Evolutionary conservation across 2,329 filamentous ascomycete species (phyloP), one percentile per base, ranked within the genome.

Genomic region (Aplosporella prunicola): DNA sequence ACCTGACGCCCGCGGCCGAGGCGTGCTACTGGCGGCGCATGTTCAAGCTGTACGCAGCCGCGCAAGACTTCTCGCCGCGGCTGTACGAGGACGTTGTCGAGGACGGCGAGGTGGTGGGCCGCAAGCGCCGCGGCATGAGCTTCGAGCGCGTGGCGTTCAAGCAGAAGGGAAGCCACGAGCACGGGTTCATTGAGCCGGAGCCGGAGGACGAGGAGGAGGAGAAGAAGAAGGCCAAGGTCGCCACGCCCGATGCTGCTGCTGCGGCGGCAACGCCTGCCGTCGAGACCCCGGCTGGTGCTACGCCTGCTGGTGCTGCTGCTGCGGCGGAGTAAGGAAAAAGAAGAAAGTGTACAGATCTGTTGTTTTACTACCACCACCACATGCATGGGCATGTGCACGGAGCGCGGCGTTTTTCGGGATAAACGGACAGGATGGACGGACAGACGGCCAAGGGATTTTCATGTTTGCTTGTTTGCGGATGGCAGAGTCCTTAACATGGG

Each of bases 11-110:
- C 2, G 68, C 69, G 3, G 69, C 71, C 2, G 67, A 74, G 49
- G 62, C 65, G 3, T 75, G 70, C 43, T 74, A 74, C 44, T 74
- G 71, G 71, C 59, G 71, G 9, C 57, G 63, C 29, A 46, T 72
- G 41, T 54, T 71, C 15, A 45, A 52, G 17, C 49, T 43, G 1
- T 62, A 58, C 54, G 47, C 43, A 8, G 8, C 22, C n/a, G 22
- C n/a, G 8, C 22, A 24, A n/a, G 22, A 7, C 9, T 16, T 30
- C 27, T 8, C 8, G n/a, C n/a, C 27, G 5, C 8, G n/a, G 15
- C 13, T 13, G 10, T 10, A 13, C 13, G 22, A 24, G n/a, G 22
- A 24, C n/a, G 22, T 24, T n/a, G n/a, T 32, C 11, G 36, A 25
- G 20, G 22, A 39, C n/a, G 36, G 36, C 22, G 13, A 32, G 16